Percentiles rank a stretch among this genome's conserved stretches.
These are phyloP conservation scores for Stephania yunnanensis DNA, from an alignment of 164 flowering plant species.

Conservation along the genomic window DNA sequence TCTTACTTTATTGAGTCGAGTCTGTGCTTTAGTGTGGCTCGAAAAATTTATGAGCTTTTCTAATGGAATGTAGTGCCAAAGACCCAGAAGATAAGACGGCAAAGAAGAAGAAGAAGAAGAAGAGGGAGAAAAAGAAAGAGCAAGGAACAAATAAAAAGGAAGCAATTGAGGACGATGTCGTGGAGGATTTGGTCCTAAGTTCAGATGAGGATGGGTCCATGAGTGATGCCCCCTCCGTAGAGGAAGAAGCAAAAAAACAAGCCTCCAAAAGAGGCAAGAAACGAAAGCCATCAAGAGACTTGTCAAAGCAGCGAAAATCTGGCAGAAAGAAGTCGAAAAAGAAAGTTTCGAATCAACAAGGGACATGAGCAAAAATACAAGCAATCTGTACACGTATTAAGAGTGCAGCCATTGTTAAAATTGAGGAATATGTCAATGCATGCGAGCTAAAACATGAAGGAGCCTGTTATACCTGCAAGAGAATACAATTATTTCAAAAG, in stretches of 20 bases:
- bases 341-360: not conserved
- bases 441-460: not conserved
- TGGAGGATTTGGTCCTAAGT: conserved; percentile 57
- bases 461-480: no score
- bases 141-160: conserved; percentile 15
- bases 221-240: conserved; percentile 20
- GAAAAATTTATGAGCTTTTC: not conserved
- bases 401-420: not conserved
- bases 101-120: conserved; percentile 25
- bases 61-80: conserved; percentile 15
- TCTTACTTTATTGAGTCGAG: not conserved
- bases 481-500: no score
- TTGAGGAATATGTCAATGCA: not conserved
- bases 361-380: not conserved
- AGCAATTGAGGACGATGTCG: conserved; percentile 50
- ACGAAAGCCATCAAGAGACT: conserved; percentile 18
- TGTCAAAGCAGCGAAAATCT: conserved; percentile 5
- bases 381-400: not conserved
- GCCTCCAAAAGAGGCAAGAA: conserved; percentile 24
- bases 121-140: conserved; percentile 16
- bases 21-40: not conserved
- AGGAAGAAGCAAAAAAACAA: conserved; percentile 13
- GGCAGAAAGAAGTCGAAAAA: conserved; percentile 3
- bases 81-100: conserved; percentile 13
- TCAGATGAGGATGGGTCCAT: conserved; percentile 52